Evolutionary conservation across 2,329 filamentous ascomycete genomes (phyloP), one percentile per base, ranked within the genome.

Genomic region (Ophiocordyceps camponoti-saundersi): DNA sequence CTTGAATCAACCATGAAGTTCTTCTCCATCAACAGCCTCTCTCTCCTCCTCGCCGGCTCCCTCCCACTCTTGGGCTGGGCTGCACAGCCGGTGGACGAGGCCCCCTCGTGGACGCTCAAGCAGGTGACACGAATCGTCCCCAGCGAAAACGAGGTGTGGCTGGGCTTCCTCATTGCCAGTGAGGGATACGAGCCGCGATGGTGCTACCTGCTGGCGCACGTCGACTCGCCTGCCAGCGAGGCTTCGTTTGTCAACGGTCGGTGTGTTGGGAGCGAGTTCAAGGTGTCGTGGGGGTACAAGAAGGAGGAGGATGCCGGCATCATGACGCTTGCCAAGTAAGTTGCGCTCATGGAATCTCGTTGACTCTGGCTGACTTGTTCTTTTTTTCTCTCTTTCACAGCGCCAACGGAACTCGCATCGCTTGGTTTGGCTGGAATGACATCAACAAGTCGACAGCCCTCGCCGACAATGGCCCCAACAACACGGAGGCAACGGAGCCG

Each of bases 271-370:
- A 53, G 50, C n/a, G 53, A 52, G n/a, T 60, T 57, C 55, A 48
- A 47, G 4, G 44, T 58, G 7, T 63, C 59, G 0, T 63, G 58
- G 59, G 60, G 61, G 1, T 61, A 64, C 49, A 52, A 56, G 20
- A 40, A 48, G 8, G 48, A 52, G 20, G 53, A 53, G 0, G 60
- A 62, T 30, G 56, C 54, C 3, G 60, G 53, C 0, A 57, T 62
- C 21, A 53, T 58, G 52, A 59, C 59, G 0, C 22, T 64, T 0
- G 51, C 58, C 23, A 60, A 58, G 60, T 62, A 50, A 26, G 45
- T 21, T 21, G 3, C 10, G 13, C n/a, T 26, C 23, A 29, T 11
- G 26, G 26, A 11, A 11, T 29, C 4, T 8, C 8, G 26, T 29
- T 29, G 26, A 29, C 36, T 20, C 18, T 16, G 32, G 13, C 18